Evolutionary conservation across 83 land plant genomes (phyloP).

Genomic region (Picea abies): DNA sequence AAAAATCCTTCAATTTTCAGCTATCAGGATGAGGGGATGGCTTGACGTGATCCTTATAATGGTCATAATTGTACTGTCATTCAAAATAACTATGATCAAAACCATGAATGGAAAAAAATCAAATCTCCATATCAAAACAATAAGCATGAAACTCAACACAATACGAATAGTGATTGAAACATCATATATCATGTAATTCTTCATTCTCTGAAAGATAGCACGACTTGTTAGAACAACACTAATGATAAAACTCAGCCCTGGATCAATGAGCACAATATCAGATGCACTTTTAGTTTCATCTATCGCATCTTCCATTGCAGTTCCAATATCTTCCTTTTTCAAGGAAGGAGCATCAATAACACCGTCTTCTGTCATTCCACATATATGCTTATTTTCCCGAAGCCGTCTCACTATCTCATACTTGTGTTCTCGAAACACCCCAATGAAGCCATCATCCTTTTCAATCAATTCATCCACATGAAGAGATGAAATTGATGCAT

Average conservation of each 20-base stretch:
- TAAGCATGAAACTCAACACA: slow-evolving; percentile 32
- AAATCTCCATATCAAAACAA: slow-evolving; percentile 34
- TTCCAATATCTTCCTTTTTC: slow-evolving; percentile 59
- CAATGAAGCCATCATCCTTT: slow-evolving; percentile 36
- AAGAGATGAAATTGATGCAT: slow-evolving; percentile 28
- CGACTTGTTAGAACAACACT: slow-evolving; percentile 41
- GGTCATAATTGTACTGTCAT: slow-evolving; percentile 23
- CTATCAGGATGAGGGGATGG: slow-evolving; percentile 58
- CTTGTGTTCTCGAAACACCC: too few relatives aligned
- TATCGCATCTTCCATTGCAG: slow-evolving; percentile 51
- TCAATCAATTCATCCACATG: slow-evolving; percentile 59
- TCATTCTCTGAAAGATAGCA: too few relatives aligned
- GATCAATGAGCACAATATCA: slow-evolving; percentile 54
- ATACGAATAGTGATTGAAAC: slow-evolving; percentile 41
- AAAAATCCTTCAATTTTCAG: slow-evolving; percentile 48
- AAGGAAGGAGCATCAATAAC: slow-evolving; percentile 56
- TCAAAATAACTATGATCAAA: slow-evolving; percentile 34
- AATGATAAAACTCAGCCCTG: slow-evolving; percentile 56
- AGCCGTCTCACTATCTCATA: too few relatives aligned
- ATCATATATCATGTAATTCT: slow-evolving; percentile 29
- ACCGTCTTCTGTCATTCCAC: slow-evolving; percentile 58
- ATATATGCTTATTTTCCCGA: slow-evolving; percentile 45
- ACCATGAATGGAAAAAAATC: slow-evolving; percentile 44
- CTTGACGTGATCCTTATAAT: slow-evolving; percentile 57
- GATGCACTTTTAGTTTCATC: slow-evolving; percentile 56